Base-by-base conservation (phyloP, 495 filamentous ascomycete genomes). In the Venustampulla echinocandica region DNA sequence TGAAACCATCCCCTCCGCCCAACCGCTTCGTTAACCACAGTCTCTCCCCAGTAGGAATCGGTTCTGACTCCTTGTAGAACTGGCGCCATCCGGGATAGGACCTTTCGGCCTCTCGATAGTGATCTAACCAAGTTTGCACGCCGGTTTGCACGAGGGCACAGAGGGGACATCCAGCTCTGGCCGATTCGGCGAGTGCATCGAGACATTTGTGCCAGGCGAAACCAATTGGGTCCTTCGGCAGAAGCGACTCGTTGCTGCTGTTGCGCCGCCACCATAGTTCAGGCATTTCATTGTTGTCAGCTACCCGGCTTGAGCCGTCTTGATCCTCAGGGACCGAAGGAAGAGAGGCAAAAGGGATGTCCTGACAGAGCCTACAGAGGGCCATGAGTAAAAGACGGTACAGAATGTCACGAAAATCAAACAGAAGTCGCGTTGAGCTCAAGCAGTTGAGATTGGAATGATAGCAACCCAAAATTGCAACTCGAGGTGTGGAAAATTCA, bases 161-260 rank as follows among this genome's bases (percentile, higher is more conserved):
- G 38, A 41, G 15, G 38, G 38, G 38, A 41, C 38, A 41, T 41
- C 38, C 38, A 41, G 38, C 19, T 41, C 19, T 41, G 38, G 38
- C 38, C 38, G 38, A 20, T 41, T 41, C 38, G 20, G 38, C 19
- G 15, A 41, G 38, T 41, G 38, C 38, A 22, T 41, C 38, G 19
- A 41, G 19, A 41, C 38, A 41, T 41, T 41, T 41, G 38, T 41
- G 38, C 38, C 38, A 41, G 38, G 38, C 38, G 38, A 19, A 41
- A 20, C 38, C 38, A 41, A 41, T 23, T 41, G 38, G 38, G 38
- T 41, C 38, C 38, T 41, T 23, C 19, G 19, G 20, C 38, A 20
- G 14, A 23, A 10, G 10, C 10, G 10, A 4, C 19, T 41, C 38
- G 15, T 41, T 20, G 7, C 23, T 22, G 38, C 19, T 41, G 11